These are phyloP conservation scores for Psilocybe subaeruginosa DNA, from an alignment of 768 basidiomycete genomes.

Conservation along the genomic window DNA sequence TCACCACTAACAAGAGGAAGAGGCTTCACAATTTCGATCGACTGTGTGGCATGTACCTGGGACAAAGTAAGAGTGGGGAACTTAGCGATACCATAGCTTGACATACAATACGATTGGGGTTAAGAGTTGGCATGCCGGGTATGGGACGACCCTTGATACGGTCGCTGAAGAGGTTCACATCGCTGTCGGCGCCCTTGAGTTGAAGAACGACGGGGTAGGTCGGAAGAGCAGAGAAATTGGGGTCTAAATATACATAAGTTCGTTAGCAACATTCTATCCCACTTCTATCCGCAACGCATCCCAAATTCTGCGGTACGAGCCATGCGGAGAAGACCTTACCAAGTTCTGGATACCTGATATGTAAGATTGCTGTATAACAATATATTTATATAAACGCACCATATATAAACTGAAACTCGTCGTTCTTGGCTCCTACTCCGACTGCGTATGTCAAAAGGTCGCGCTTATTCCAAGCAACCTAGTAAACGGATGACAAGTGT, in stretches of 20 bases:
- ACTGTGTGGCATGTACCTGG: slow-evolving; percentile 80
- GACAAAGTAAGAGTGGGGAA: not conserved
- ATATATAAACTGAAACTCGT: slow-evolving; percentile 73
- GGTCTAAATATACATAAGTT: slow-evolving; percentile 20
- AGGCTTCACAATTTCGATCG: slow-evolving; percentile 79
- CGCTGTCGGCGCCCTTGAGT: slow-evolving; percentile 70
- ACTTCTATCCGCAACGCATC: not conserved
- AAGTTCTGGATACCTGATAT: slow-evolving; percentile 43
- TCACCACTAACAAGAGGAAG: slow-evolving; percentile 75
- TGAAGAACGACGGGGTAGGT: slow-evolving; percentile 83
- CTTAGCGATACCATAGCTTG: not conserved
- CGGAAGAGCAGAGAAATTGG: slow-evolving; percentile 73
- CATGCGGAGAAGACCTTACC: slow-evolving; percentile 35
- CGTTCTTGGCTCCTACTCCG: slow-evolving; percentile 80
- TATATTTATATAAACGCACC: slow-evolving; percentile 42
- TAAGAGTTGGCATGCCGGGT: slow-evolving; percentile 71
- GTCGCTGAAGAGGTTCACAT: slow-evolving; percentile 71
- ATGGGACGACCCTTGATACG: slow-evolving; percentile 45
- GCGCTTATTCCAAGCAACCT: slow-evolving; percentile 87
- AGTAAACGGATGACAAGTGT: not conserved
- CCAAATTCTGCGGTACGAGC: not conserved
- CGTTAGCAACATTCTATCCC: not conserved
- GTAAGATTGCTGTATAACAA: not conserved
- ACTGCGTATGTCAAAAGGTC: slow-evolving; percentile 80
- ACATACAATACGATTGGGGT: slow-evolving; percentile 71